Percentiles rank a stretch among this genome's conserved stretches.
phyloP scores from a whole-genome alignment of 306 rosid species.

The Psophocarpus tetragonolobus region DNA sequence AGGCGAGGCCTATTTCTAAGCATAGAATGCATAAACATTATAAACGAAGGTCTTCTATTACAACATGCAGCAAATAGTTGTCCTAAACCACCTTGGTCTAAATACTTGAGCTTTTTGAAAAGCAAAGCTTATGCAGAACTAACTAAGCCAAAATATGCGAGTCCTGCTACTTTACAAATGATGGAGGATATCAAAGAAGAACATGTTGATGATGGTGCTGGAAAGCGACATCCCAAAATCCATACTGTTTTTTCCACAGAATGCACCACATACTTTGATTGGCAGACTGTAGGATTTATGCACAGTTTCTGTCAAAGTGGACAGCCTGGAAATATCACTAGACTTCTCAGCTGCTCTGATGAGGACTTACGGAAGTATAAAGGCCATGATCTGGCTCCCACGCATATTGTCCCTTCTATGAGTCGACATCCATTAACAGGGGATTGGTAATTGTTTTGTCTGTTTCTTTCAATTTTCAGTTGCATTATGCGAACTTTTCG shows the following conservation, averaged over 20 bases:
- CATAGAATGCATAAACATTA: conserved; percentile 35
- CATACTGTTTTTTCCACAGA: conserved; percentile 35
- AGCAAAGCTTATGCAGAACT: conserved; percentile 29
- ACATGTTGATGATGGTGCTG: background rate
- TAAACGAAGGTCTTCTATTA: conserved; percentile 31
- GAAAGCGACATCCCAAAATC: conserved; percentile 20
- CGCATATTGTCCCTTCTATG: conserved; percentile 98
- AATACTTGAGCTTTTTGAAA: conserved; percentile 32
- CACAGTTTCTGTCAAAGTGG: conserved; percentile 32
- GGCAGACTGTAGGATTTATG: conserved; percentile 37
- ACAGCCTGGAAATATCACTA: conserved; percentile 36
- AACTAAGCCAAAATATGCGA: conserved; percentile 22
- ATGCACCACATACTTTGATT: conserved; percentile 35
- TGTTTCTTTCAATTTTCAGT: conserved; percentile 17
- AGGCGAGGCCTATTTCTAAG: conserved; percentile 27
- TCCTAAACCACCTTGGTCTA: too few species aligned
- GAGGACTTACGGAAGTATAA: conserved; percentile 70
- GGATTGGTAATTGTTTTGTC: conserved; percentile 76
- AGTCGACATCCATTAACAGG: conserved; percentile 92
- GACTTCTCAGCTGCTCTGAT: conserved; percentile 87
- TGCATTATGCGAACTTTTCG: background rate
- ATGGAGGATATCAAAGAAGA: conserved; percentile 15
- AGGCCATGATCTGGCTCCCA: conserved; percentile 90
- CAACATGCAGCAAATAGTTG: conserved; percentile 27
- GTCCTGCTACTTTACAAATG: conserved; percentile 34